A percentile compares a stretch with the other conserved stretches of the same genome.
Conservation (phyloP, 495 filamentous ascomycete genomes). For the Hypoxylon crocopeplum region DNA sequence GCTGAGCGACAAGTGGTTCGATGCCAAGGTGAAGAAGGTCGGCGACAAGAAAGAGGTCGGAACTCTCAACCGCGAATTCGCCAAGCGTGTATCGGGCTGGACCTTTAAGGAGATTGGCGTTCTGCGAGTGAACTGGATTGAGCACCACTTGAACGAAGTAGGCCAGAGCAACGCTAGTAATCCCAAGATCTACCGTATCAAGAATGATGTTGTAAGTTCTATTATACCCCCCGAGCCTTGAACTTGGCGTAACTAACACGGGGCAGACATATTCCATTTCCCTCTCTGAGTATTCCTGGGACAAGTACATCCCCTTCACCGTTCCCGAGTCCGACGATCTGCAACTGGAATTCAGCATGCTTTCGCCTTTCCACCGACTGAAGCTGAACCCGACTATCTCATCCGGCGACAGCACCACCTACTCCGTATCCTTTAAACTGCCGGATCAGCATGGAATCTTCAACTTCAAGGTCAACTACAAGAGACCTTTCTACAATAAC, state of each 20-base stretch:
- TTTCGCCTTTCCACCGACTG: conserved; percentile 97
- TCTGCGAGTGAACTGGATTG: conserved; percentile 80
- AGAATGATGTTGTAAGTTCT: conserved; percentile 91
- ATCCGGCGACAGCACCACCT: conserved; percentile 74
- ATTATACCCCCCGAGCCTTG: not conserved
- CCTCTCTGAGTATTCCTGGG: conserved; percentile 79
- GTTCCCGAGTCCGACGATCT: conserved; percentile 72
- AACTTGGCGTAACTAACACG: conserved; percentile 4
- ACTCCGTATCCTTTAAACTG: conserved; percentile 74
- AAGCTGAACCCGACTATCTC: conserved; percentile 63
- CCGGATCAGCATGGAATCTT: conserved; percentile 99
- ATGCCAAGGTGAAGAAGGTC: conserved; percentile 72
- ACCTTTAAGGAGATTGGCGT: conserved; percentile 94
- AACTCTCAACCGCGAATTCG: conserved; percentile 85
- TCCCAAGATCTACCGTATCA: conserved; percentile 91
- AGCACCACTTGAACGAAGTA: conserved; percentile 74
- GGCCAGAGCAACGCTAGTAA: conserved; percentile 65
- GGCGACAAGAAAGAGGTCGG: conserved; percentile 60
- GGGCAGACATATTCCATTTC: conserved; percentile 83
- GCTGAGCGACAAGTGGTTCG: conserved; percentile 90
- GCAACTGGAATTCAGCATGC: conserved; percentile 98
- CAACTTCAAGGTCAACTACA: conserved; percentile 95
- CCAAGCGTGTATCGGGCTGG: conserved; percentile 83
- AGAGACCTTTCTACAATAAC: conserved; percentile 86
- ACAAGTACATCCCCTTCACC: conserved; percentile 74